phyloP scores from a whole-genome alignment of 2,329 filamentous ascomycete species.

The Neoscytalidium dimidiatum region DNA sequence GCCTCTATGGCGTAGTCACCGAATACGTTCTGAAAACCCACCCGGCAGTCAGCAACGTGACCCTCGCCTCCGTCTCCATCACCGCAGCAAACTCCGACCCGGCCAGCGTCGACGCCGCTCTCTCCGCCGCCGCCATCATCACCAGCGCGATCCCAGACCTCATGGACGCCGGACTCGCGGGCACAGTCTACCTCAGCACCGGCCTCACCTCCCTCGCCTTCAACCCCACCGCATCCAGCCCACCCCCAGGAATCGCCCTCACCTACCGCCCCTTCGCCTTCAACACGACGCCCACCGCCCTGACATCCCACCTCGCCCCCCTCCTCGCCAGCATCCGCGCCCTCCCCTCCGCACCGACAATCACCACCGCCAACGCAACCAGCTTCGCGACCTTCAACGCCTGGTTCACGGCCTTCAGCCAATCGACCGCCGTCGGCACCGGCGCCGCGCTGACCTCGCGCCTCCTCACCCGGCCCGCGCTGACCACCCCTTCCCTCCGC shows the following conservation, averaged over 20 bases:
- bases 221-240: constrained; percentile 35
- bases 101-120: constrained; percentile 33
- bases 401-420: constrained; percentile 33
- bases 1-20: constrained; percentile 23
- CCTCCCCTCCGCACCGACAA: constrained; percentile 26
- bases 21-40: constrained; percentile 35
- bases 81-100: constrained; percentile 23
- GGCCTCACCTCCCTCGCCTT: constrained; percentile 27
- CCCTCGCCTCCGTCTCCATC: constrained; percentile 17
- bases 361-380: constrained; percentile 23
- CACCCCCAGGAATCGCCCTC: constrained; percentile 31
- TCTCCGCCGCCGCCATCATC: constrained; percentile 35
- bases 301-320: constrained; percentile 25
- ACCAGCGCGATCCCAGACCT: constrained; percentile 31
- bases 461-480: constrained; percentile 36
- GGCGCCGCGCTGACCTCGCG: constrained; percentile 36
- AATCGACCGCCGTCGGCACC: constrained; percentile 30
- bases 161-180: constrained; percentile 32
- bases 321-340: constrained; percentile 21
- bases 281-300: constrained; percentile 27
- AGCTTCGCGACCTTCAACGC: constrained; percentile 16
- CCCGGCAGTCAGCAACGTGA: constrained; percentile 23
- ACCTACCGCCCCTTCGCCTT: constrained; percentile 31
- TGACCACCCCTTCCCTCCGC: constrained; percentile 23
- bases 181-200: constrained; percentile 24